phyloP scores from a whole-genome alignment of 495 filamentous ascomycete species.

The Podospora appendiculata region DNA sequence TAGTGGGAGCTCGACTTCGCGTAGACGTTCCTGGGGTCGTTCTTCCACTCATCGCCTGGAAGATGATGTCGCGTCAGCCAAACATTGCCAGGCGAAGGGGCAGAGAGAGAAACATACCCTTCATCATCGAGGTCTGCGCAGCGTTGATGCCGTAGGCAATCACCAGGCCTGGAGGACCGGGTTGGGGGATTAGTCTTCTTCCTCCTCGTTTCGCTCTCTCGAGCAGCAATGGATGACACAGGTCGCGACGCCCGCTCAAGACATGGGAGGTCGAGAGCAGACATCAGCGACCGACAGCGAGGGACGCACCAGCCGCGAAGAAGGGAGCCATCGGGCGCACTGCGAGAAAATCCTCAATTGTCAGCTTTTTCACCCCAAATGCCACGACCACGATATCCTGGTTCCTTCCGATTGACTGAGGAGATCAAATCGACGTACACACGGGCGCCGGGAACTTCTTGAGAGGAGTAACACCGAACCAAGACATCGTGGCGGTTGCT shows the following conservation, averaged over 20 bases:
- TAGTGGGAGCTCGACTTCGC: conserved; percentile 47
- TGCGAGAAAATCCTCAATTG: conserved; percentile 33
- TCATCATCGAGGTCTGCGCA: conserved; percentile 57
- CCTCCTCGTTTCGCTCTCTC: conserved; percentile 2
- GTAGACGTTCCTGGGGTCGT: conserved; percentile 87
- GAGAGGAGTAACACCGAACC: conserved; percentile 53
- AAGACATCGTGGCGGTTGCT: conserved; percentile 55
- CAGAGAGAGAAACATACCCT: conserved; percentile 52
- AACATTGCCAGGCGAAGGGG: neutral
- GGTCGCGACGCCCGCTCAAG: too few relatives aligned
- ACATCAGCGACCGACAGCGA: too few relatives aligned
- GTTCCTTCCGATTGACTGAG: conserved; percentile 2
- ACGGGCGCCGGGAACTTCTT: conserved; percentile 90
- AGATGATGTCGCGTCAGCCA: conserved; percentile 14
- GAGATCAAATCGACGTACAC: conserved; percentile 52
- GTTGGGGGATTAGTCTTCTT: neutral
- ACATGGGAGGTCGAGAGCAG: too few relatives aligned
- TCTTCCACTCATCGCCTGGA: conserved; percentile 84
- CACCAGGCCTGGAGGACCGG: conserved; percentile 51
- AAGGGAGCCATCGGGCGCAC: conserved; percentile 86
- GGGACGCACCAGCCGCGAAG: conserved; percentile 79
- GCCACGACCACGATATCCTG: neutral
- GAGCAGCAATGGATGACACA: too few relatives aligned
- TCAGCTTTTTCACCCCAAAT: conserved; percentile 14
- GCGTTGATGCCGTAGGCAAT: conserved; percentile 85